A percentile compares a stretch with the other conserved stretches of the same genome.
phyloP scores from a whole-genome alignment of 1,284 basidiomycete species.

The Moniliella sp. region DNA sequence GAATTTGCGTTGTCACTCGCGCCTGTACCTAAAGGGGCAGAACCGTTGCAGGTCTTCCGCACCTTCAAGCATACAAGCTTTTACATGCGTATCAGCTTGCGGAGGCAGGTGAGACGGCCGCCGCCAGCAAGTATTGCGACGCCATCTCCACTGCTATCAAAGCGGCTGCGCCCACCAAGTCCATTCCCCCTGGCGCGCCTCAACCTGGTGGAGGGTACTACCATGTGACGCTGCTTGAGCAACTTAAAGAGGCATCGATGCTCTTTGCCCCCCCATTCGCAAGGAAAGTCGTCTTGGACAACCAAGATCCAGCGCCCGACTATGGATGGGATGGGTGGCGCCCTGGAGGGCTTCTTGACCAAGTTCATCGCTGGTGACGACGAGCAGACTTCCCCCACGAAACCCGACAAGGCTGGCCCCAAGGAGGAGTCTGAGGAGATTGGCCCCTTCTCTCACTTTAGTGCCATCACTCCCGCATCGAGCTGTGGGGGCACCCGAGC shows the following conservation, averaged over 20 bases:
- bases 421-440: conserved; percentile 32
- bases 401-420: background rate
- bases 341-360: conserved; percentile 78
- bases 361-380: conserved; percentile 65
- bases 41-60: conserved; percentile 56
- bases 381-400: conserved; percentile 1
- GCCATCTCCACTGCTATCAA: conserved; percentile 54
- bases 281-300: conserved; percentile 45
- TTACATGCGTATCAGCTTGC: conserved; percentile 56
- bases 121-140: conserved; percentile 53
- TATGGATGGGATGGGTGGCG: conserved; percentile 71
- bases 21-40: conserved; percentile 57
- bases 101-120: conserved; percentile 29
- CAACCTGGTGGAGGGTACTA: too few relatives aligned
- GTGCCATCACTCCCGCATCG: conserved; percentile 60
- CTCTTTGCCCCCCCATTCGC: too few relatives aligned
- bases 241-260: conserved; percentile 59
- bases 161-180: conserved; percentile 43
- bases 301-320: conserved; percentile 52
- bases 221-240: conserved; percentile 48
- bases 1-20: conserved; percentile 72
- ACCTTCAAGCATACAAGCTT: conserved; percentile 71
- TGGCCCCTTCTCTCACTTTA: conserved; percentile 83
- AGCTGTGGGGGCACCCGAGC: conserved; percentile 23
- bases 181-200: too few relatives aligned